Base-by-base conservation (phyloP, 2,329 filamentous ascomycete species). In the Cyphellophora attinorum region DNA sequence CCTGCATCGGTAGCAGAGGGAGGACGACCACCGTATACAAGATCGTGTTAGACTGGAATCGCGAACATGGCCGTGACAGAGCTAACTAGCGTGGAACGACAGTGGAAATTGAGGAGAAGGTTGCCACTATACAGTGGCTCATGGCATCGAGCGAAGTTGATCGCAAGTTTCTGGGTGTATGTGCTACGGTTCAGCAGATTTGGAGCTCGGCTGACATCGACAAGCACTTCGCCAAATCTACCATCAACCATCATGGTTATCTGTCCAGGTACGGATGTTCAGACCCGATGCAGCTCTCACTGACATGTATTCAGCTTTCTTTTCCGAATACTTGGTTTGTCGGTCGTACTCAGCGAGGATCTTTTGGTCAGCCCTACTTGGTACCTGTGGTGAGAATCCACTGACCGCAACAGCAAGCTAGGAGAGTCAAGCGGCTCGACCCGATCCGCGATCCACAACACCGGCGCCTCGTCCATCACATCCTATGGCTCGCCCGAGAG, bases 131-230 rank as follows among this genome's bases (percentile, higher is more conserved):
- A 61, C 39, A 49, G 48, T 47, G 51, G 59, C 62, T 60, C 58
- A 98, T 96, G 91, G 91, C 91, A 64, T 91, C 88, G 15, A 31
- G 15, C 14, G 29, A 94, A 63, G 85, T 96, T 43, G 91, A 98
- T 60, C 88, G 94, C 65, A 98, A 96, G 65, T 94, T 93, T 62
- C 72, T 98, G 52, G 86, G 85, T 62, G n/a, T n/a, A n/a, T n/a
- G n/a, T n/a, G n/a, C n/a, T n/a, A n/a, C n/a, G n/a, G n/a, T n/a
- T n/a, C n/a, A n/a, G n/a, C n/a, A n/a, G n/a, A n/a, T n/a, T n/a
- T n/a, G n/a, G n/a, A n/a, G n/a, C n/a, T n/a, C 21, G 21, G 21
- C 21, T 25, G 21, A 25, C n/a, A 25, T n/a, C 8, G 8, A n/a
- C 8, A 8, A 25, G 21, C 80, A 78, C 55, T 79, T 94, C 56